Percentiles rank a stretch among this genome's conserved stretches.
phyloP scores from a whole-genome alignment of 2,329 filamentous ascomycete genomes.

The Neophaeococcomyces aloes region DNA sequence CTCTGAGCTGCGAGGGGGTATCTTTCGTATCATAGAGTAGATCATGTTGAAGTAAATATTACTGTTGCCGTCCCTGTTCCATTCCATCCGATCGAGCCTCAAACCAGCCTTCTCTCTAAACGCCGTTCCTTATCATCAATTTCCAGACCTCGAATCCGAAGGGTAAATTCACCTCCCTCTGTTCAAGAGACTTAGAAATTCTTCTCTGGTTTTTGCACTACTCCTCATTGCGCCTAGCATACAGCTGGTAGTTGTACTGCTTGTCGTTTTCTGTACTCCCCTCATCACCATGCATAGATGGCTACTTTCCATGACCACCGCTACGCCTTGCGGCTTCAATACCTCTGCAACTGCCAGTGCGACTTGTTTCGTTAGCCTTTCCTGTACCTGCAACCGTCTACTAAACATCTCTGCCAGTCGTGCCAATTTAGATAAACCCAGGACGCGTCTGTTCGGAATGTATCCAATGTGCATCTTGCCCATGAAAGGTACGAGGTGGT shows the following conservation, averaged over 20 bases:
- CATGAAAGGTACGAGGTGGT: conserved; percentile 91
- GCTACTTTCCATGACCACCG: conserved; percentile 92
- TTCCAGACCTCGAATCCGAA: too few relatives aligned
- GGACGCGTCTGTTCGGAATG: conserved; percentile 81
- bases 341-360: conserved; percentile 89
- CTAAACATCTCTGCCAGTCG: conserved; percentile 96
- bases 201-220: conserved; percentile 86
- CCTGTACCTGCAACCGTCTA: conserved; percentile 86
- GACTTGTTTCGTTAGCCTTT: conserved; percentile 90
- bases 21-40: too few relatives aligned
- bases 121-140: too few relatives aligned
- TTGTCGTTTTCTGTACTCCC: conserved; percentile 84
- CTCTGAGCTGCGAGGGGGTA: background rate
- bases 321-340: conserved; percentile 84
- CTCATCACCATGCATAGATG: conserved; percentile 99
- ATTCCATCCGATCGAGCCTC: too few relatives aligned
- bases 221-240: conserved; percentile 94
- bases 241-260: conserved; percentile 87
- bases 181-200: conserved; percentile 78
- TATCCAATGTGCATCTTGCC: conserved; percentile 99
- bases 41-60: too few relatives aligned
- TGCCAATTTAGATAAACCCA: conserved; percentile 90
- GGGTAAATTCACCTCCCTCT: conserved; percentile 22
- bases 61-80: too few relatives aligned
- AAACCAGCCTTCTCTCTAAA: too few relatives aligned